phyloP scores from a whole-genome alignment of 345 rosid genomes.

The Bretschneidera sinensis region DNA sequence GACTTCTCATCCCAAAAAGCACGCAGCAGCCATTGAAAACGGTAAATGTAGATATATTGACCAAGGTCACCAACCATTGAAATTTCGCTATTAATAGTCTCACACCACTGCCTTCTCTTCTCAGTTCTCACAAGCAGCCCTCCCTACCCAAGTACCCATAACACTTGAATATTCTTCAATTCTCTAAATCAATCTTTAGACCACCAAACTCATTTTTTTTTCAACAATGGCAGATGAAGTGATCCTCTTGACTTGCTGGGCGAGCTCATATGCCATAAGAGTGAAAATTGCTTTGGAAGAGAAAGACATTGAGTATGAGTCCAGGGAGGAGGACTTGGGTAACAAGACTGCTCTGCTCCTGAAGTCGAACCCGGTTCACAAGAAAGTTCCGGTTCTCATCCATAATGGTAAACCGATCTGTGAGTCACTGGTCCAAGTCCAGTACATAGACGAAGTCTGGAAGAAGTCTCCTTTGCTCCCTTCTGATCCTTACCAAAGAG shows the following conservation, averaged over 20 bases:
- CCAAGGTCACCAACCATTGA: too few relatives aligned
- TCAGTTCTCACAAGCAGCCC: too few relatives aligned
- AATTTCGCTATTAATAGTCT: too few relatives aligned
- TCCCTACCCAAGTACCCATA: too few relatives aligned
- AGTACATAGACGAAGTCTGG: constrained; percentile 21
- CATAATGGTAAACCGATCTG: constrained; percentile 19
- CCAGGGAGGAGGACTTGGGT: constrained; percentile 10
- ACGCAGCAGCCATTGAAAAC: too few relatives aligned
- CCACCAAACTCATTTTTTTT: not conserved
- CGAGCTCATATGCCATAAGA: not conserved
- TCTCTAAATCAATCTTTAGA: not conserved
- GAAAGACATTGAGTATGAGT: constrained; percentile 1
- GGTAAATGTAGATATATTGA: too few relatives aligned
- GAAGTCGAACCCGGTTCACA: constrained; percentile 13
- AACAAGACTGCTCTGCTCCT: constrained; percentile 2
- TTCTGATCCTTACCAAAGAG: constrained; percentile 14
- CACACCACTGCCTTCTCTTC: too few relatives aligned
- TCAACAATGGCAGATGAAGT: not conserved
- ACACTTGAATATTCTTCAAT: too few relatives aligned
- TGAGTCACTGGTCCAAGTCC: constrained; percentile 8
- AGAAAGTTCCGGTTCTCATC: constrained; percentile 17
- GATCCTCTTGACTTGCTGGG: not conserved
- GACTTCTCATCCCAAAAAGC: too few relatives aligned
- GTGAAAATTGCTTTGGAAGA: not conserved
- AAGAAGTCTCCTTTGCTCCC: not conserved